Base-by-base conservation (phyloP, 2,329 filamentous ascomycete species). In the Shiraia bambusicola region DNA sequence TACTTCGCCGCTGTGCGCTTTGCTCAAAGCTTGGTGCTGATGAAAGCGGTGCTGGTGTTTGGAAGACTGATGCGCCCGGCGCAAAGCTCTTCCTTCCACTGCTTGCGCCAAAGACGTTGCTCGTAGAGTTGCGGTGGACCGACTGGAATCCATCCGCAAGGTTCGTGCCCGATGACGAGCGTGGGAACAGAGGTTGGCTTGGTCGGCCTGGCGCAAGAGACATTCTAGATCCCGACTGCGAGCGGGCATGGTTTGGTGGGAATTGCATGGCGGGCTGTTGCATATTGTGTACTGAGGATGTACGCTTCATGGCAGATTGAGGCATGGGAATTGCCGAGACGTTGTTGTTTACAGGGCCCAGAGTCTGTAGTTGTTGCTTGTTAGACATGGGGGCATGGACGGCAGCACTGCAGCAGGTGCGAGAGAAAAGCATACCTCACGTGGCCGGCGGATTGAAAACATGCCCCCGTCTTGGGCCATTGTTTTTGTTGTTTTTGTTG, bases 241-340 rank as follows among this genome's bases (percentile, higher is more conserved):
- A 89, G 57, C 92, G 88, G 55, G 76, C 82, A 65, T 85, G 83
- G 40, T 79, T 77, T 40, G 83, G 82, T 61, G 81, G 85, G 11
- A 53, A 63, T 32, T 58, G 32, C 80, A 81, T 43, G 76, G 75
- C 61, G 8, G 27, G 26, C 27, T 60, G 55, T 34, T 81, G 78
- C 59, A 82, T 76, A 63, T 82, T 82, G 50, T 82, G 83, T 56
- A 83, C 83, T 10, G 89, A 91, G 63, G 84, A 93, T 22, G 88
- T 87, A 68, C 93, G 88, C 76, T 98, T 98, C 79, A 98, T 86
- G 28, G 90, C 88, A 28, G 92, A 97, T 19, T 87, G 80, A 7
- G 93, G 92, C 72, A 95, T 89, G 14, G 93, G 93, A 50, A 98
- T 88, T 15, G 83, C 82, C 3, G 61, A 60, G 51, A 90, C 92